Conservation (phyloP, 2,329 filamentous ascomycete genomes). For the Bipolaris bicolor region DNA sequence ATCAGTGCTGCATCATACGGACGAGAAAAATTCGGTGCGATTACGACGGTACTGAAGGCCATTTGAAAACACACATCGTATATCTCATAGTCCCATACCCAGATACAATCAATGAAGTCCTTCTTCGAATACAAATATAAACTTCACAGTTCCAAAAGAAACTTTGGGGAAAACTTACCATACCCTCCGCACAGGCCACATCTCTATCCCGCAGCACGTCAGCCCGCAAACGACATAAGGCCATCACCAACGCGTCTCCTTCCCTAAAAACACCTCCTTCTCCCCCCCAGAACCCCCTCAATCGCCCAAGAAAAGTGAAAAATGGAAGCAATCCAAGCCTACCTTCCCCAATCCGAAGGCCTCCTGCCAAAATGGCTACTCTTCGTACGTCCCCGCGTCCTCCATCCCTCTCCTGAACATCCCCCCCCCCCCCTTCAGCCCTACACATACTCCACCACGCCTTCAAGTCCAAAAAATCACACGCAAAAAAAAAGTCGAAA, state of each 20-base stretch:
- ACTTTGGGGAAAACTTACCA: background rate
- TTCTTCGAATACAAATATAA: no score
- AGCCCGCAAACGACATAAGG: conserved; percentile 1
- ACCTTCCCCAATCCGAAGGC: conserved; percentile 56
- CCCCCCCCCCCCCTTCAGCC: no score
- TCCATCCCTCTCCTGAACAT: background rate
- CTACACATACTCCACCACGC: no score
- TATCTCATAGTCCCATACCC: background rate
- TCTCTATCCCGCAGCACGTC: background rate
- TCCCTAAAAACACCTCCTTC: background rate
- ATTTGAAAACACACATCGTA: background rate
- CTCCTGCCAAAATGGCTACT: conserved; percentile 70
- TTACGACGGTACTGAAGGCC: background rate
- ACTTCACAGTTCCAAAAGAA: no score
- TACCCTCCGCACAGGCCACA: conserved; percentile 11
- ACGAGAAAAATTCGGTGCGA: no score
- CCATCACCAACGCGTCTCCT: conserved; percentile 2
- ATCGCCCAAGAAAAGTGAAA: background rate
- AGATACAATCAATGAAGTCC: no score
- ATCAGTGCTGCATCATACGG: background rate
- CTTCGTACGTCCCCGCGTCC: conserved; percentile 56
- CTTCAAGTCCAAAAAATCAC: background rate
- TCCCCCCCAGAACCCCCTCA: background rate
- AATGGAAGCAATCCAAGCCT: conserved; percentile 46
- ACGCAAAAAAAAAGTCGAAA: background rate